These are phyloP conservation scores for Xylaria sp. DNA, from an alignment of 2,329 filamentous ascomycete genomes.

Conservation along the genomic window DNA sequence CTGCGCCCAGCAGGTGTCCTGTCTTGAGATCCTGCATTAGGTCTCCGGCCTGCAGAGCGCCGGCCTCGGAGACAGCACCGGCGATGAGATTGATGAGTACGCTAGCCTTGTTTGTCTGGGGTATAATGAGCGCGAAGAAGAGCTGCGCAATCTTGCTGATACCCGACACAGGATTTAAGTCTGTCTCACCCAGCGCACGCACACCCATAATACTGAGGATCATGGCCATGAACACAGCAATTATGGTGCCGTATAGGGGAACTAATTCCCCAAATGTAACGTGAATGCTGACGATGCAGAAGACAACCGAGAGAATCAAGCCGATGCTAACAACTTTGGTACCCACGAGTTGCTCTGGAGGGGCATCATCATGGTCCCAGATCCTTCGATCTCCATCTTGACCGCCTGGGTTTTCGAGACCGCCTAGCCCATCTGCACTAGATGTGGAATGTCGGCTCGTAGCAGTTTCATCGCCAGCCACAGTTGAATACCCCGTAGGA, in stretches of 20 bases:
- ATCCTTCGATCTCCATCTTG: constrained; percentile 47
- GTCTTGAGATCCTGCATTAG: constrained; percentile 98
- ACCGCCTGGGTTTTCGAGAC: constrained; percentile 36
- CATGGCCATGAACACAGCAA: constrained; percentile 86
- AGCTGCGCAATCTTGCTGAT: constrained; percentile 97
- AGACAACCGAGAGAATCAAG: constrained; percentile 77
- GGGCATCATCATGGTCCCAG: constrained; percentile 78
- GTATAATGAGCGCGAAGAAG: constrained; percentile 91
- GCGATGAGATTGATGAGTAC: constrained; percentile 96
- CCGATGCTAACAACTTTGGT: constrained; percentile 77
- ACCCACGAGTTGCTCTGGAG: constrained; percentile 82
- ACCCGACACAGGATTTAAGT: constrained; percentile 94
- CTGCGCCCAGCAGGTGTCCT: constrained; percentile 89
- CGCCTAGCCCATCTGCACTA: constrained; percentile 19
- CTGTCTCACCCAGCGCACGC: constrained; percentile 79
- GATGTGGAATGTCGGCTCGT: constrained; percentile 30
- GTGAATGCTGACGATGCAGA: constrained; percentile 86
- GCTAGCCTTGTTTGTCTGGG: constrained; percentile 80
- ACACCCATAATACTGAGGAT: constrained; percentile 80
- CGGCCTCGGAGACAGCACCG: constrained; percentile 85
- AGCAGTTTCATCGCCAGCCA: constrained; percentile 43
- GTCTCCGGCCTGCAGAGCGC: constrained; percentile 93
- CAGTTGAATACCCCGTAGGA: constrained; percentile 42
- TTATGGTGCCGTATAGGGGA: constrained; percentile 77
- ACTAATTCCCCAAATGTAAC: constrained; percentile 86